These are phyloP conservation scores for Forsythia viridissima DNA, from an alignment of 257 asterid species.

Conservation along the genomic window DNA sequence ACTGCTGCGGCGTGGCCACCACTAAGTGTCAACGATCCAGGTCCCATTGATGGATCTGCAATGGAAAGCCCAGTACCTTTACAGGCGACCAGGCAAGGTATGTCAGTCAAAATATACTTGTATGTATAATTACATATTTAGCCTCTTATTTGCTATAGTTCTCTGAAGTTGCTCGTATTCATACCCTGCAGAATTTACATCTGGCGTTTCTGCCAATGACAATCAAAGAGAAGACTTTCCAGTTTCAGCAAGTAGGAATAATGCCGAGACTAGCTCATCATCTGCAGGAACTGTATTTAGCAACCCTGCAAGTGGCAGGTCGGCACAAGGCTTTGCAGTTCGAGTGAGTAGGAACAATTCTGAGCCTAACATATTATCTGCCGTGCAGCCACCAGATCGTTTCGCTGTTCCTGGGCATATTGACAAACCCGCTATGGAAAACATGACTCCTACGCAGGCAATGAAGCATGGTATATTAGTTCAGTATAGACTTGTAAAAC, in stretches of 20 bases:
- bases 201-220: conserved; percentile 27
- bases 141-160: conserved; percentile 5
- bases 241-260: conserved; percentile 37
- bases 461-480: conserved; percentile 32
- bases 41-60: conserved; percentile 31
- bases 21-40: conserved; percentile 39
- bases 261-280: conserved; percentile 35
- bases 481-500: not conserved
- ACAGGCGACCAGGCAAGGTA: conserved; percentile 55
- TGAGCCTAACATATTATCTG: conserved; percentile 30
- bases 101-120: conserved; percentile 21
- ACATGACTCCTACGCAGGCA: conserved; percentile 16
- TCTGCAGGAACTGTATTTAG: conserved; percentile 37
- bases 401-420: conserved; percentile 25
- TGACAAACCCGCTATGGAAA: conserved; percentile 23
- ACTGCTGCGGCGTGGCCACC: conserved; percentile 88
- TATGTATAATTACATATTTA: conserved; percentile 12
- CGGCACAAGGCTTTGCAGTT: conserved; percentile 31
- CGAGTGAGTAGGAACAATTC: conserved; percentile 33
- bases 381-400: conserved; percentile 25
- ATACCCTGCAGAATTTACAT: conserved; percentile 40
- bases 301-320: conserved; percentile 23
- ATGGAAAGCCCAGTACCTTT: conserved; percentile 27
- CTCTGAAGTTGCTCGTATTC: conserved; percentile 20
- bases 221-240: conserved; percentile 32